A percentile compares a stretch with the other conserved stretches of the same genome.
phyloP scores from a whole-genome alignment of 202 grass and related monocot species.

The Eragrostis tef region DNA sequence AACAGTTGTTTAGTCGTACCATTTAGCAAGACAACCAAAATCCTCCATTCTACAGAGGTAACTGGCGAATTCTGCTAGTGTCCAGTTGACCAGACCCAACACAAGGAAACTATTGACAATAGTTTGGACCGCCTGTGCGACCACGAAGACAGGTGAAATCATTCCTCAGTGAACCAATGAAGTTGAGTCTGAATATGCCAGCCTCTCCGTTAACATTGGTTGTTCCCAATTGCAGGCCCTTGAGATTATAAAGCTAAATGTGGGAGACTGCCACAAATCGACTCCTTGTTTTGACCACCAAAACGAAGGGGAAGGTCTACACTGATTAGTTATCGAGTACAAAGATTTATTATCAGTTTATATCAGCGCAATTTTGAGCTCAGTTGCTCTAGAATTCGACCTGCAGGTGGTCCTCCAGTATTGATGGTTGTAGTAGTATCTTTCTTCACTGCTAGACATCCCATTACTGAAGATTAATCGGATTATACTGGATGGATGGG shows the following conservation, averaged over 20 bases:
- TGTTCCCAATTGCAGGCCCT: neutral
- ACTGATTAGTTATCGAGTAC: neutral
- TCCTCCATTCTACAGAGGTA: neutral
- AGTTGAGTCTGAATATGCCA: neutral
- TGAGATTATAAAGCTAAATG: neutral
- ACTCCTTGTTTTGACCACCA: too few relatives aligned
- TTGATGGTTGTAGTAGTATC: neutral
- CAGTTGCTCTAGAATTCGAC: neutral
- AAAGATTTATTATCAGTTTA: neutral
- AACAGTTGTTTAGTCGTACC: neutral
- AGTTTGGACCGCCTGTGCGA: neutral
- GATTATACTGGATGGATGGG: constrained; percentile 7
- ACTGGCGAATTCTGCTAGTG: neutral
- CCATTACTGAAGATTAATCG: neutral
- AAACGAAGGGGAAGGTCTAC: neutral
- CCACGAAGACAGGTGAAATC: neutral
- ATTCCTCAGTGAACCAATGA: neutral
- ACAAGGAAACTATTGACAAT: neutral
- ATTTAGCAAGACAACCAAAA: neutral
- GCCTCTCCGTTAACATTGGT: neutral
- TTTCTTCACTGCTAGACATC: neutral
- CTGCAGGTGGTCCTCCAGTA: neutral
- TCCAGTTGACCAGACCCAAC: neutral
- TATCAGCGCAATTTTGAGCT: neutral
- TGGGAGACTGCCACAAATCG: too few relatives aligned